Base-by-base conservation (phyloP, 2,329 filamentous ascomycete species). In the Fusarium drepaniforme region DNA sequence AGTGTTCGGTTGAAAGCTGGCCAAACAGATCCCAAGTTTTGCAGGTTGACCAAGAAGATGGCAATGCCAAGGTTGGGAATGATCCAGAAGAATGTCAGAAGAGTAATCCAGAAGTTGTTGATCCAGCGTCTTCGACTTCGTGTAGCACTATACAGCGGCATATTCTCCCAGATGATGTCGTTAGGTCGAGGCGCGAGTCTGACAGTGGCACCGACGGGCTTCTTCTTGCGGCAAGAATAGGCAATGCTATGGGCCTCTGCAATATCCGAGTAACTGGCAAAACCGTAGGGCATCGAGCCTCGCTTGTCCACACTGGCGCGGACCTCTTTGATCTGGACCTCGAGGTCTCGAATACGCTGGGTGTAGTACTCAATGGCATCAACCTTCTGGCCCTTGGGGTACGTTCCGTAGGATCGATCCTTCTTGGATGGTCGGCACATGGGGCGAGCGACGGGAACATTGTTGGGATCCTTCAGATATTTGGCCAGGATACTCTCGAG, bases 321-420 rank as follows among this genome's bases (percentile, higher is more conserved):
- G 2, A 96, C 93, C 73, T 97, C 91, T 80, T 93, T 94, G 83
- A 99, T 95, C 80, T 97, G 91, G 13, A 91, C 83, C 81, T 98
- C 96, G 40, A 99, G 88, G 58, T 92, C 89, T 76, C 92, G 91
- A 80, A 99, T 98, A 21, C 96, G 92, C 64, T 93, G 90, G 0
- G 95, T 97, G 64, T 97, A 87, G 79, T 98, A 98, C 73, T 98
- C 94, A 79, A 99, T 98, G 21, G 97, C 95, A 81, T 99, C 97
- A 6, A 98, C 90, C 81, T 95, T 96, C 75, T 94, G 90, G 16
- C 90, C 90, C 38, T 89, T 90, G 28, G 92, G 88, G 75, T 92
- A 92, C 2, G 89, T 90, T 56, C 82, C 84, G 76, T 91, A 92
- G 1, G 91, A 89, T 66, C 90, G 91, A 78, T 98, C 94, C 73